phyloP scores from a whole-genome alignment of 768 basidiomycete genomes.

The Lyophyllum decastes region DNA sequence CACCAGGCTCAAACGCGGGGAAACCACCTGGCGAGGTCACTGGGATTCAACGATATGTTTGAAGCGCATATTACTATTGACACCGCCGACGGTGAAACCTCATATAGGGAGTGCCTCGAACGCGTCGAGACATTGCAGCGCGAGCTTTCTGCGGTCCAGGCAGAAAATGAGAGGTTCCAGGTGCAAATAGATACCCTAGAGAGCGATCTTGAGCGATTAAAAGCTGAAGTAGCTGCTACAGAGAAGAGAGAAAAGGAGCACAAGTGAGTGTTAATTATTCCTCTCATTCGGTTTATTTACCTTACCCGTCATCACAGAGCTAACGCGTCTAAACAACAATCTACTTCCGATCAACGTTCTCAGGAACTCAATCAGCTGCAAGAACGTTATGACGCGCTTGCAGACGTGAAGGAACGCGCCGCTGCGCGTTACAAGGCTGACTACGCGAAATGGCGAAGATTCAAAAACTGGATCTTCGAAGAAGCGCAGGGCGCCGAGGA shows the following conservation, averaged over 20 bases:
- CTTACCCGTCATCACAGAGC: constrained; percentile 8
- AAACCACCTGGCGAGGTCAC: constrained; percentile 36
- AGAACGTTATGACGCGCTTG: constrained; percentile 45
- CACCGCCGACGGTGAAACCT: constrained; percentile 30
- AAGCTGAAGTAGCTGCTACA: neutral
- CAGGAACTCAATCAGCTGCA: constrained; percentile 36
- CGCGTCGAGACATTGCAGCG: constrained; percentile 33
- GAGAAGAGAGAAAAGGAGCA: neutral
- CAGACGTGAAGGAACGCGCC: constrained; percentile 43
- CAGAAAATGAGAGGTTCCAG: constrained; percentile 24
- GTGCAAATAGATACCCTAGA: neutral
- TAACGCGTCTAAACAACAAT: constrained; percentile 1
- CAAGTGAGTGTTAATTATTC: constrained; percentile 6
- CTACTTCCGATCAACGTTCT: constrained; percentile 8
- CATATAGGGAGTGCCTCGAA: constrained; percentile 37
- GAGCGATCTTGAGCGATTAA: neutral
- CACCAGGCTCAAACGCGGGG: constrained; percentile 38
- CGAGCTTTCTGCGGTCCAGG: constrained; percentile 23
- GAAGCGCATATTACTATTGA: constrained; percentile 45
- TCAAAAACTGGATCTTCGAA: constrained; percentile 46
- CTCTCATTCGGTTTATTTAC: neutral
- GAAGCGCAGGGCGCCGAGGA: constrained; percentile 28
- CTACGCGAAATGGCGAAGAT: constrained; percentile 52
- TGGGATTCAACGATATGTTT: constrained; percentile 45
- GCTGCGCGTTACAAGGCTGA: constrained; percentile 51